Conservation (phyloP, 805 yeast species). For the Lipomyces spencermartinsiae region DNA sequence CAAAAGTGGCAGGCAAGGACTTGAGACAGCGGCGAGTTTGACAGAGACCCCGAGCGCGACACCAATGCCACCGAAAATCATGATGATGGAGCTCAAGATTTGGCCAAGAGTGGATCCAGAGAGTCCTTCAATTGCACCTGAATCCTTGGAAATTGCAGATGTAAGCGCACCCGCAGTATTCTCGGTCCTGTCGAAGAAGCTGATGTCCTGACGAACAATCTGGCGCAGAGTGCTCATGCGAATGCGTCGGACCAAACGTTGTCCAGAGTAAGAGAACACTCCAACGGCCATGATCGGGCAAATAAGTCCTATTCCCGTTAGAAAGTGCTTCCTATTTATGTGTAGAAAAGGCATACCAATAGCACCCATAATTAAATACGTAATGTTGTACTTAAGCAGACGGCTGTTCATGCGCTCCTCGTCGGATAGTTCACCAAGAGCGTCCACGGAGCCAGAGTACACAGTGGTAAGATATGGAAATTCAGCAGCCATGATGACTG, state of each 20-base stretch:
- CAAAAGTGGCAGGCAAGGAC: slow-evolving; percentile 47
- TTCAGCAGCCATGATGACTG: slow-evolving; percentile 33
- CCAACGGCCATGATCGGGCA: slow-evolving; percentile 38
- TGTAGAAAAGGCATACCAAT: slow-evolving; percentile 47
- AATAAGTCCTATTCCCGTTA: slow-evolving; percentile 41
- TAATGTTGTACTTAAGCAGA: slow-evolving; percentile 49
- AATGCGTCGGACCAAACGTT: slow-evolving; percentile 41
- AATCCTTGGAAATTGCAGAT: slow-evolving; percentile 42
- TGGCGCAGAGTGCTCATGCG: slow-evolving; percentile 41
- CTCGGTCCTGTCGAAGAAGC: slow-evolving; percentile 42
- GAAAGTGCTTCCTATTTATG: slow-evolving; percentile 46
- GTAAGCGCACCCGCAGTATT: slow-evolving; percentile 43
- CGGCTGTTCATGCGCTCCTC: slow-evolving; percentile 44
- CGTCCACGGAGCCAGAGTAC: slow-evolving; percentile 46
- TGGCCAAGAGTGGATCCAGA: slow-evolving; percentile 45
- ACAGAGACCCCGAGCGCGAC: slow-evolving; percentile 50
- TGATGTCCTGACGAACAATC: slow-evolving; percentile 42
- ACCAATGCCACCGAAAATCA: slow-evolving; percentile 50
- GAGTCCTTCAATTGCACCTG: slow-evolving; percentile 44
- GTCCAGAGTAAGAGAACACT: slow-evolving; percentile 36
- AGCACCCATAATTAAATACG: slow-evolving; percentile 50
- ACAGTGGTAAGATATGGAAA: slow-evolving; percentile 47
- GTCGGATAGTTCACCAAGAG: slow-evolving; percentile 46
- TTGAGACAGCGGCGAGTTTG: slow-evolving; percentile 52
- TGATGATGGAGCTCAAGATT: slow-evolving; percentile 44